Evolutionary conservation across 202 grass and related monocot species (phyloP), one percentile per base, ranked within the genome.

Genomic region (Carex arenaria): DNA sequence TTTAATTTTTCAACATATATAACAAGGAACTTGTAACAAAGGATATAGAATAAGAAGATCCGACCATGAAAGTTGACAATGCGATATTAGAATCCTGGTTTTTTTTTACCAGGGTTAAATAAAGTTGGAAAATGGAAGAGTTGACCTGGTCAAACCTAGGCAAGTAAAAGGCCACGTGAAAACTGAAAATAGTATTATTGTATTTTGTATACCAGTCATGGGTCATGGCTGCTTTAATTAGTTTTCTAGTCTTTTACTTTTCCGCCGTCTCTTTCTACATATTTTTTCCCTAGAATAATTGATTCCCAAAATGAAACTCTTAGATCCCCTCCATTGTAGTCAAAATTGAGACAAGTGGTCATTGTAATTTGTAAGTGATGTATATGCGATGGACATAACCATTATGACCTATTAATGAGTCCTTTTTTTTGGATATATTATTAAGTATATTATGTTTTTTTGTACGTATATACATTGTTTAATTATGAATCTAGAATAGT

Each of bases 241-340:
- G 23, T 78, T 38, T 77, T 60, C 73, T 57, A 36, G 52, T 78
- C 53, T 78, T 78, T 77, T 78, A 34, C 26, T 36, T 28, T 60
- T 31, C 22, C 71, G 53, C 72, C 0, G 72, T 57, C 72, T 57
- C 7, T 57, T 77, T 77, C 52, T 77, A 77, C 13, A 77, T 31
- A 1, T 73, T 73, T 73, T 77, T n/a, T n/a, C n/a, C n/a, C n/a
- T n/a, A n/a, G n/a, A n/a, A n/a, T n/a, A n/a, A n/a, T n/a, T 77
- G 49, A 77, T 77, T 77, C 73, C 73, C 73, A 34, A 34, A 57
- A 36, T n/a, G 45, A 53, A 77, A 77, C 73, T 36, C 52, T 34
- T 57, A 4, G 7, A 8, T 77, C 8, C 52, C 28, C 73, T 77
- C 73, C 52, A 77, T 77, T 77, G 1, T 28, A 55, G 1, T 19